Percentiles rank a stretch among this genome's conserved stretches.
Evolutionary conservation across 1,284 basidiomycete genomes (phyloP).

Genomic region (Ceratobasidium sp.): DNA sequence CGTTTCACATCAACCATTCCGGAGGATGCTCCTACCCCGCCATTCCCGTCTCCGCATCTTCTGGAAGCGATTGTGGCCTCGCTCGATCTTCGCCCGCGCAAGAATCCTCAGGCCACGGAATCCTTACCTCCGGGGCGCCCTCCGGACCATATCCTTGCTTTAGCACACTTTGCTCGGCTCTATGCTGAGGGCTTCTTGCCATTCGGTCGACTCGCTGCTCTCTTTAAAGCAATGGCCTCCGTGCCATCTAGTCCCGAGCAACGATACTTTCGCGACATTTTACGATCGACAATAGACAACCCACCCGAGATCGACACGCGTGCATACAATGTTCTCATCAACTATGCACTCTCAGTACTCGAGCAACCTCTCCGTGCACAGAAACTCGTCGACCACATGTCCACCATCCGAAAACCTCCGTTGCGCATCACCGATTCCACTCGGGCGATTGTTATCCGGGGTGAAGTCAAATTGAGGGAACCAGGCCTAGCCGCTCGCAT

Average conservation of each 20-base stretch:
- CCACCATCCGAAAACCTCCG: constrained; percentile 59
- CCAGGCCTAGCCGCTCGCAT: constrained; percentile 30
- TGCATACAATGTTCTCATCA: constrained; percentile 73
- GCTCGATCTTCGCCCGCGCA: constrained; percentile 30
- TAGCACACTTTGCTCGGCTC: constrained; percentile 27
- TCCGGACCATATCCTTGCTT: constrained; percentile 28
- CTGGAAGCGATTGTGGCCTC: constrained; percentile 34
- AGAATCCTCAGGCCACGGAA: constrained; percentile 18
- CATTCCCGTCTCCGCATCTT: constrained; percentile 26
- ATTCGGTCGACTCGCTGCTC: constrained; percentile 29
- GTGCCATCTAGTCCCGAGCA: constrained; percentile 11
- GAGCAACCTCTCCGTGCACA: constrained; percentile 66
- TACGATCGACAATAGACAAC: constrained; percentile 11
- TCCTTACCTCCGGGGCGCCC: constrained; percentile 35
- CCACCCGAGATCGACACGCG: constrained; percentile 62
- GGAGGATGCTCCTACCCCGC: constrained; percentile 8
- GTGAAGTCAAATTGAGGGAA: constrained; percentile 23
- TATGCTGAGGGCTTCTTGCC: constrained; percentile 38
- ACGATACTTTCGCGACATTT: constrained; percentile 21
- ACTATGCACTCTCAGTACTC: constrained; percentile 75
- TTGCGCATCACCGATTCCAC: constrained; percentile 66
- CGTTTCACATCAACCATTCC: constrained; percentile 34
- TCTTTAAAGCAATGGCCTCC: constrained; percentile 23
- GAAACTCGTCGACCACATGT: constrained; percentile 70
- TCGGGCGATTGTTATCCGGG: constrained; percentile 70